phyloP scores from a whole-genome alignment of 2,329 filamentous ascomycete genomes.

The Cladophialophora bantiana region DNA sequence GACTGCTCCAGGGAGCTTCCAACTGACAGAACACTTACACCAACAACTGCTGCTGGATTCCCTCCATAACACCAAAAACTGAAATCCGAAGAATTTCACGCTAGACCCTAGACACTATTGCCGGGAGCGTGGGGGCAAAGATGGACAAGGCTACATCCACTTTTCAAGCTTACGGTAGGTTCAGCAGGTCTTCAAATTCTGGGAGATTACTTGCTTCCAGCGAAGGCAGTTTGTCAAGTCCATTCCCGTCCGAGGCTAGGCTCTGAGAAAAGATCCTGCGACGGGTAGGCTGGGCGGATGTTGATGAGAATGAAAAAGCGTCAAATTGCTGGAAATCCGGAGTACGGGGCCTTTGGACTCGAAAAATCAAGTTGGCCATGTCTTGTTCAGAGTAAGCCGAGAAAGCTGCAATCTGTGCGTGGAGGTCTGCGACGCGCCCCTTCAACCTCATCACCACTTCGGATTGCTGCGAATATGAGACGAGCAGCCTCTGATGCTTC shows the following conservation, averaged over 20 bases:
- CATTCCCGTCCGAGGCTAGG: not conserved
- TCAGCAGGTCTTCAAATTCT: constrained; percentile 18
- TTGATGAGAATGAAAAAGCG: constrained; percentile 12
- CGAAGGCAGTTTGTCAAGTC: constrained; percentile 1
- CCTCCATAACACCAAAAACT: not conserved
- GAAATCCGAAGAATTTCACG: not conserved
- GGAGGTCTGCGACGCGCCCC: constrained; percentile 7
- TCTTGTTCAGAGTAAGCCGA: constrained; percentile 5
- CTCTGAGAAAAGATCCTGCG: constrained; percentile 2
- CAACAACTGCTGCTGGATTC: not conserved
- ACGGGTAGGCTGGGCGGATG: not conserved
- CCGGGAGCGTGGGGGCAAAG: not conserved
- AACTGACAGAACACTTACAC: not conserved
- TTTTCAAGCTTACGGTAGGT: constrained; percentile 4
- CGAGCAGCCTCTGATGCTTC: constrained; percentile 18
- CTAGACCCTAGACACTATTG: not conserved
- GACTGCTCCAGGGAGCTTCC: not conserved
- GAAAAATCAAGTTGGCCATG: not conserved
- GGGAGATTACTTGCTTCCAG: not conserved
- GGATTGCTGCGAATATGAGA: constrained; percentile 16
- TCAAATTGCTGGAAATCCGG: constrained; percentile 18
- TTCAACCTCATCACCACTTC: constrained; percentile 10
- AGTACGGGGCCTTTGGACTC: not conserved
- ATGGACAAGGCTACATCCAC: not conserved
- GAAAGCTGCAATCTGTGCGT: constrained; percentile 10